Percentiles rank a stretch among this genome's conserved stretches.
Evolutionary conservation across 345 rosid species (phyloP).

Genomic region (Eucalyptus sp.): DNA sequence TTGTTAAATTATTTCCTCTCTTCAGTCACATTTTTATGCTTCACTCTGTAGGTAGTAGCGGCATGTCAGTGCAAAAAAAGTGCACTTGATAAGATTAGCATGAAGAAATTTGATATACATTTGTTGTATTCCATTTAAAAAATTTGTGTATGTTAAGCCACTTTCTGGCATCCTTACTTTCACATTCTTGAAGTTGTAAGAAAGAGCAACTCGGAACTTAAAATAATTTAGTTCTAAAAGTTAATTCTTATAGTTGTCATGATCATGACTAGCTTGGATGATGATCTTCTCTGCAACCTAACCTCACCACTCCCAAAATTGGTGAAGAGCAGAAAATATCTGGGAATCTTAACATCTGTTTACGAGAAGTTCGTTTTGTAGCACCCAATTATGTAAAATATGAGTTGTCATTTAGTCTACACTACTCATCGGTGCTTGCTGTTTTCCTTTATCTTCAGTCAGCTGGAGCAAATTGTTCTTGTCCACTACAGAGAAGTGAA

Average conservation of each 20-base stretch:
- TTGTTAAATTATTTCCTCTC: not conserved
- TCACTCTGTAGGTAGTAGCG: not conserved
- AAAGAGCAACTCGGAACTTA: not conserved
- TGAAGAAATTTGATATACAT: not conserved
- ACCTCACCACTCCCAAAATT: not conserved
- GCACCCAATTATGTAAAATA: not conserved
- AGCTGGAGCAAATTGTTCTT: slow-evolving; percentile 67
- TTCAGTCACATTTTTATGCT: not conserved
- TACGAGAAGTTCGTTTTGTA: not conserved
- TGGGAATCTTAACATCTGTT: not conserved
- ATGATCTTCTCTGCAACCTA: not conserved
- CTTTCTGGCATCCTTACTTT: not conserved
- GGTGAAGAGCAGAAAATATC: not conserved
- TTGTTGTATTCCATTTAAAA: not conserved
- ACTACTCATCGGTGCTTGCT: not conserved
- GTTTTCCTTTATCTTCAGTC: slow-evolving; percentile 33
- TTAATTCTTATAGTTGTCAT: not conserved
- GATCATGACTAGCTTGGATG: not conserved
- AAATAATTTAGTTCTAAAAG: not conserved
- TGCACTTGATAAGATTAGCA: not conserved
- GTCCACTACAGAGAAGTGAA: slow-evolving; percentile 85
- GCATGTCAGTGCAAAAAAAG: not conserved
- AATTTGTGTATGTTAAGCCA: not conserved
- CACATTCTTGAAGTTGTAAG: not conserved
- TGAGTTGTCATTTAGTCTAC: not conserved